Base-by-base conservation (phyloP, 2,329 filamentous ascomycete species). In the Cladosporium oxysporum region DNA sequence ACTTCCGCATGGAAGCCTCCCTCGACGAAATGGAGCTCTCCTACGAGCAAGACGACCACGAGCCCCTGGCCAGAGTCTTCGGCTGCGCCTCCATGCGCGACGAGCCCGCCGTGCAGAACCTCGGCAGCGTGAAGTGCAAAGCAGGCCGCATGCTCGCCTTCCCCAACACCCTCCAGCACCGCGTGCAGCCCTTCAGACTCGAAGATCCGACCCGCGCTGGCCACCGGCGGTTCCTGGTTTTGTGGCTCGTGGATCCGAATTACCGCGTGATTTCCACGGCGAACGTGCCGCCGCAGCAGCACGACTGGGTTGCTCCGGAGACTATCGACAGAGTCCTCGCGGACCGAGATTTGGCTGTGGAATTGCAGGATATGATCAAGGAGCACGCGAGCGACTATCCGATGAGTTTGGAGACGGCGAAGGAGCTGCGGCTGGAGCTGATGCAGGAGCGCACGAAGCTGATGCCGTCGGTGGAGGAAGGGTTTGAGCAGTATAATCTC, bases 171-270 rank as follows among this genome's bases (percentile, higher is more conserved):
- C 73, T 82, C 26, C 85, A 88, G 71, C 82, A 88, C 71, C 73
- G 79, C 58, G 81, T 87, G 18, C 73, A 80, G 50, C 73, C 83
- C 1, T 87, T 88, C 75, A 68, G 76, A 16, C 79, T 87, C 11
- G 71, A 72, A 31, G 83, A 90, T 67, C 71, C 71, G 0, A 82
- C 80, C 0, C 82, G 80, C 65, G 81, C 84, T 0, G 87, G 87
- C 2, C 83, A 88, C 70, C 78, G 84, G 16, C 83, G 84, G 69
- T 83, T 88, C 64, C 75, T 89, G 0, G 83, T 83, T 0, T 77
- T 89, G 47, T 89, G 84, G 72, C 79, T 90, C 1, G 82, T 89
- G 2, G 86, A 89, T 69, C 87, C 87, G 0, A 71, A 81, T 33
- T 70, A 76, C 5, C 80, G 80, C 7, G 79, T 89, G 58, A 78